Evolutionary conservation across 1,284 basidiomycete genomes (phyloP), one percentile per base, ranked within the genome.

Genomic region (Mycena sp.): DNA sequence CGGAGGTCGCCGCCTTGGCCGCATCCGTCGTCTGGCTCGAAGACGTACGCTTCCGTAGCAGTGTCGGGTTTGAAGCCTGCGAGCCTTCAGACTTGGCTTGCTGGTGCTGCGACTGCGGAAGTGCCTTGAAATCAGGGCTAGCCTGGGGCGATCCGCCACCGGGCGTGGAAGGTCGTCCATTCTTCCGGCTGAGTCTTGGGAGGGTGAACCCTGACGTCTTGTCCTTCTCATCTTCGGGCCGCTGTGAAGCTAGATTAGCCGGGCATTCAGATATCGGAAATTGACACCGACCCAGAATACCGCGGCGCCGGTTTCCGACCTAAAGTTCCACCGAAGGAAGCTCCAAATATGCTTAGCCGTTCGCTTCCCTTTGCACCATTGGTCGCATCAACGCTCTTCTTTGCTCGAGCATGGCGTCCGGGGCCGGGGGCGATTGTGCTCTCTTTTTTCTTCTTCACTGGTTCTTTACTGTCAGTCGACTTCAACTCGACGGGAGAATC

Each of bases 231-330:
- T 74, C 70, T 23, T 69, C 73, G 32, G 67, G 3, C 70, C 70
- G 58, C 70, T 73, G 38, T 48, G 50, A 56, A 45, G 61, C 55
- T 23, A 49, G 66, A 63, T 21, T 38, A 2, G 74, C 69, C 10
- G 21, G 5, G 17, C 9, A 16, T 45, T 32, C 44, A 6, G 44
- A 25, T 14, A 40, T 4, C 41, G 10, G 17, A 43, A 23, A 10
- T 4, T n/a, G 19, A 21, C 14, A n/a, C 80, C 85, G 69, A 87
- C 84, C 79, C 77, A 45, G 85, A 85, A 68, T 87, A 86, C 72
- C 85, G 85, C 14, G 94, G 94, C 3, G 93, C 83, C 1, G 94
- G 94, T 74, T 96, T 96, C 66, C 94, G 80, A 53, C 87, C 85
- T 60, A 92, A 70, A 7, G 86, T 80, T 0, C 83, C 81, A 21